A percentile compares a stretch with the other conserved stretches of the same genome.
phyloP scores from a whole-genome alignment of 2,329 filamentous ascomycete genomes.

The Sordariomycetes sp. region DNA sequence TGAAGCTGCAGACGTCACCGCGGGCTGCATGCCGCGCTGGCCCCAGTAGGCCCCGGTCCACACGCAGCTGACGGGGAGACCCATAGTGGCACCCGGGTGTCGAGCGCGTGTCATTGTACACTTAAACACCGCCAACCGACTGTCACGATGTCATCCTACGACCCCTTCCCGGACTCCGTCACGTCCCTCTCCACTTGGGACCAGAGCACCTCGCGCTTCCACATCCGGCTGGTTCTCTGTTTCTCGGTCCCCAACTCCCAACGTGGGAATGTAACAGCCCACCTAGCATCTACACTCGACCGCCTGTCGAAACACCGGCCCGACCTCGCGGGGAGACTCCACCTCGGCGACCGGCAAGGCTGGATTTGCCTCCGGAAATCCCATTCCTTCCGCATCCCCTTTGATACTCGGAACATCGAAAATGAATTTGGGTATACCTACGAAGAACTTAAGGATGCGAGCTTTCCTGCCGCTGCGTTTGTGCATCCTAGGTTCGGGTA shows the following conservation, averaged over 20 bases:
- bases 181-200: constrained; percentile 9
- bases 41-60: neutral
- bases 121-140: neutral
- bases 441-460: constrained; percentile 11
- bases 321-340: constrained; percentile 14
- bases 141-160: neutral
- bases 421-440: constrained; percentile 12
- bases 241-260: constrained; percentile 10
- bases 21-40: neutral
- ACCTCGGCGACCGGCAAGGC: constrained; percentile 9
- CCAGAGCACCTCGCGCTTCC: constrained; percentile 8
- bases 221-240: constrained; percentile 10
- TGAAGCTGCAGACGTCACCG: neutral
- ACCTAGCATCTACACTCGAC: constrained; percentile 9
- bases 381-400: constrained; percentile 9
- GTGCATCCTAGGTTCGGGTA: constrained; percentile 13
- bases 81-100: neutral
- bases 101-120: neutral
- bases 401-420: constrained; percentile 9
- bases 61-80: neutral
- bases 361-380: constrained; percentile 10
- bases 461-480: constrained; percentile 16
- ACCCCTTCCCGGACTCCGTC: neutral
- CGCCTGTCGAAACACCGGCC: constrained; percentile 11
- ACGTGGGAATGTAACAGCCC: constrained; percentile 3